Evolutionary conservation across 2,329 filamentous ascomycete genomes (phyloP).

Genomic region (Fusarium coffeatum): DNA sequence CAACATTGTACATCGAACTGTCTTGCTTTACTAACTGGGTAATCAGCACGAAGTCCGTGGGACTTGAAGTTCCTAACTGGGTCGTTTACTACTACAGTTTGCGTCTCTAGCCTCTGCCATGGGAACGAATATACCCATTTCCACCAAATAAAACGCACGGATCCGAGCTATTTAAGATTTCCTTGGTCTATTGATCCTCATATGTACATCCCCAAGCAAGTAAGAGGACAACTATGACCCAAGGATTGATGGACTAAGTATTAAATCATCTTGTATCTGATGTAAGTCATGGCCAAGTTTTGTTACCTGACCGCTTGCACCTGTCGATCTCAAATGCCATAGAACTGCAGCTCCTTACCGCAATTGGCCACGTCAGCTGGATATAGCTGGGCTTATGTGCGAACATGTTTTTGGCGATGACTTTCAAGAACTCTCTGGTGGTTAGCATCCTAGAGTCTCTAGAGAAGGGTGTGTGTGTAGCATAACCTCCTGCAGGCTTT

Average conservation of each 20-base stretch:
- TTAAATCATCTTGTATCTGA: neutral
- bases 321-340: neutral
- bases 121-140: neutral
- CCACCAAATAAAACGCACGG: neutral
- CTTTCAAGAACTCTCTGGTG: constrained; percentile 6
- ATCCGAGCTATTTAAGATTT: neutral
- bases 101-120: neutral
- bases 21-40: constrained; percentile 28
- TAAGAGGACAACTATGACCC: neutral
- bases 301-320: neutral
- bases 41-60: constrained; percentile 24
- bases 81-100: neutral
- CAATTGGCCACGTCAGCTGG: neutral
- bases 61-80: neutral
- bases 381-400: neutral
- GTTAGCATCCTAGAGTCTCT: neutral
- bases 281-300: neutral
- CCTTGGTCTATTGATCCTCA: neutral
- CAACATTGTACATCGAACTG: constrained; percentile 10
- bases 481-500: neutral
- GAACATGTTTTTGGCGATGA: neutral
- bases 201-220: neutral
- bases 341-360: neutral
- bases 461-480: neutral
- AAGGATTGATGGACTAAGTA: neutral